phyloP scores from a whole-genome alignment of 169 alveolate species.

The Miamiensis avidus region DNA sequence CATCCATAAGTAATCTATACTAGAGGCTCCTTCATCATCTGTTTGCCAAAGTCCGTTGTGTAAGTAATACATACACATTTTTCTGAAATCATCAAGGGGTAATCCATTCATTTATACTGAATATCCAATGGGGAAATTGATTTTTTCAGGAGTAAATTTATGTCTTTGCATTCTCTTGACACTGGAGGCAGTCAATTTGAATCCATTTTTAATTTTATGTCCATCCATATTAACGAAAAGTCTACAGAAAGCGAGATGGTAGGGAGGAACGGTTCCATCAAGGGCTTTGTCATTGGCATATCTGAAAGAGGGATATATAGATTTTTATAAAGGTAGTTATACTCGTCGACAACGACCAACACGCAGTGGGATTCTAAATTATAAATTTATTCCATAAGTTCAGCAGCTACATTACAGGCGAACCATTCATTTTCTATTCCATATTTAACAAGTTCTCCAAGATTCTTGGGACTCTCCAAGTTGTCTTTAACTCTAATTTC shows the following conservation, averaged over 20 bases:
- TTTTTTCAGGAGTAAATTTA: slow-evolving; percentile 53
- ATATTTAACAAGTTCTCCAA: slow-evolving; percentile 56
- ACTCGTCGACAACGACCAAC: slow-evolving; percentile 60
- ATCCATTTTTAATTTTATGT: slow-evolving; percentile 66
- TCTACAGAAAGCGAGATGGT: slow-evolving; percentile 67
- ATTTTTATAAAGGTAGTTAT: slow-evolving; percentile 56
- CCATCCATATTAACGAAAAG: slow-evolving; percentile 73
- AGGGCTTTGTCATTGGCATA: slow-evolving; percentile 50
- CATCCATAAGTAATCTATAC: slow-evolving; percentile 56
- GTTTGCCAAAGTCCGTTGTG: slow-evolving; percentile 43
- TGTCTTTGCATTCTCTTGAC: slow-evolving; percentile 50
- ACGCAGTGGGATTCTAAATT: slow-evolving; percentile 43
- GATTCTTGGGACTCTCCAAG: slow-evolving; percentile 50
- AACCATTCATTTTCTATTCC: slow-evolving; percentile 57
- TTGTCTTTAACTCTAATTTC: slow-evolving; percentile 44
- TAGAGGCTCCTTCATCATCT: slow-evolving; percentile 31
- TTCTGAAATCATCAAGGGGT: slow-evolving; percentile 62
- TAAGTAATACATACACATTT: slow-evolving; percentile 30
- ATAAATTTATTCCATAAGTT: slow-evolving; percentile 59
- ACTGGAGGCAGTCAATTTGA: slow-evolving; percentile 49
- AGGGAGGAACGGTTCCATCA: slow-evolving; percentile 59
- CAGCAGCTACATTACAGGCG: slow-evolving; percentile 62
- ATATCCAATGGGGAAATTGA: slow-evolving; percentile 54
- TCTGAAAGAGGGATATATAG: slow-evolving; percentile 57
- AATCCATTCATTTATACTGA: slow-evolving; percentile 44